Evolutionary conservation across 805 yeast species (phyloP), one percentile per base, ranked within the genome.

Genomic region (Saccharomyces paradoxus): DNA sequence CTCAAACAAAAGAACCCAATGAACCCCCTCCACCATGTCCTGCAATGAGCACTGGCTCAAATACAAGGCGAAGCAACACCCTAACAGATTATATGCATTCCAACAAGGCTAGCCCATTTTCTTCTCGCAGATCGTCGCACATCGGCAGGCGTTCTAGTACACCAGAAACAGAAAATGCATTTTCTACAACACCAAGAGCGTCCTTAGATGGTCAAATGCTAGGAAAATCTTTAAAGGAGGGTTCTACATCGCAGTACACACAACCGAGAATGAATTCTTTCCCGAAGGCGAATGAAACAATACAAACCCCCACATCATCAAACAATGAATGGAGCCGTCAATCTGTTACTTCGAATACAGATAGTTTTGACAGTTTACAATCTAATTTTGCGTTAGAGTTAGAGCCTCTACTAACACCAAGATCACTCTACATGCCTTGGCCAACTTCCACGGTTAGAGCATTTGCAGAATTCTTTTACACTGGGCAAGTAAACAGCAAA

Each of bases 401-500:
- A 69, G 89, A 84, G 60, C 83, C 88, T 5, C 68, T 84, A 37
- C 73, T 81, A 54, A 76, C 84, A 41, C 94, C 95, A 14, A 74
- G 95, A 56, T 76, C 82, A 17, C 65, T 87, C 28, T 86, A 83
- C 59, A 66, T 87, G 58, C 94, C 95, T 3, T 85, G 83, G 70
- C 67, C 82, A 2, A 81, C 84, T 0, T 65, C 72, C 0, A 79
- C 89, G 0, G 80, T 86, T 14, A 76, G 76, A 54, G 89, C 89
- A 2, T 79, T 86, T 58, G 74, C 84, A 28, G 94, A 87, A 63
- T 87, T 82, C 65, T 73, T 87, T 53, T 86, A 84, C 62, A 87
- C 91, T 4, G 95, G 94, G 1, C 90, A 86, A 67, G 80, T 87
- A 24, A 89, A 89, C 27, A 81, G 84, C 52, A 83, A 80, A 60